These are phyloP conservation scores for Marsdenia floribunda DNA, from an alignment of 257 asterid species.

Conservation along the genomic window DNA sequence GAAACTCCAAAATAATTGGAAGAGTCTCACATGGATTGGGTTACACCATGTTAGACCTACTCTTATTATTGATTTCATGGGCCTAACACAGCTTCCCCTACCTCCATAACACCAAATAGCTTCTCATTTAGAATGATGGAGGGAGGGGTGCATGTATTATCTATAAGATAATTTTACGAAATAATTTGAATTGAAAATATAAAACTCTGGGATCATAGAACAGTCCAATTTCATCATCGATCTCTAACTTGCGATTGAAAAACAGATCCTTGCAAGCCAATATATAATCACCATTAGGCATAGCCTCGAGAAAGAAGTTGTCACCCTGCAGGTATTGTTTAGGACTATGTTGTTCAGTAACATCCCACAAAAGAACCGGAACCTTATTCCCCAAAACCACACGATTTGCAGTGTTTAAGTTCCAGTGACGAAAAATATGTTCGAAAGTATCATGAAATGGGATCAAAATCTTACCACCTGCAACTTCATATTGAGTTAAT, in stretches of 20 bases:
- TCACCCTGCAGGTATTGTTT: conserved; percentile 28
- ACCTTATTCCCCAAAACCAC: conserved; percentile 31
- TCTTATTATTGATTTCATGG: not conserved
- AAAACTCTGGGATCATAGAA: conserved; percentile 36
- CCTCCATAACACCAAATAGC: not conserved
- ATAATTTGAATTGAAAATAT: conserved; percentile 25
- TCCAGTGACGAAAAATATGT: conserved; percentile 47
- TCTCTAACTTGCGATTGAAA: conserved; percentile 25
- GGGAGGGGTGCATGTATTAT: too few species aligned
- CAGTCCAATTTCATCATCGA: conserved; percentile 40
- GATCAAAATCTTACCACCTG: conserved; percentile 26
- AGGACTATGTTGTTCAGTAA: conserved; percentile 29
- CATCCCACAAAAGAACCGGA: conserved; percentile 44
- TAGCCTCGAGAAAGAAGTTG: conserved; percentile 26
- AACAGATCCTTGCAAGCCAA: conserved; percentile 41
- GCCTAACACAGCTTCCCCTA: not conserved
- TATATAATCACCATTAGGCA: conserved; percentile 17
- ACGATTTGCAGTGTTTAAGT: conserved; percentile 30
- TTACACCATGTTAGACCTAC: not conserved
- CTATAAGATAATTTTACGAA: not conserved
- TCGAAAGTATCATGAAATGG: conserved; percentile 37
- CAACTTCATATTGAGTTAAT: conserved; percentile 28
- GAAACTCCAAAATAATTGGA: not conserved
- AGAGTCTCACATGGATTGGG: not conserved
- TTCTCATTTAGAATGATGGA: not conserved